Evolutionary conservation across 2,329 filamentous ascomycete genomes (phyloP), one percentile per base, ranked within the genome.

Genomic region (Tolypocladium guangdongense): DNA sequence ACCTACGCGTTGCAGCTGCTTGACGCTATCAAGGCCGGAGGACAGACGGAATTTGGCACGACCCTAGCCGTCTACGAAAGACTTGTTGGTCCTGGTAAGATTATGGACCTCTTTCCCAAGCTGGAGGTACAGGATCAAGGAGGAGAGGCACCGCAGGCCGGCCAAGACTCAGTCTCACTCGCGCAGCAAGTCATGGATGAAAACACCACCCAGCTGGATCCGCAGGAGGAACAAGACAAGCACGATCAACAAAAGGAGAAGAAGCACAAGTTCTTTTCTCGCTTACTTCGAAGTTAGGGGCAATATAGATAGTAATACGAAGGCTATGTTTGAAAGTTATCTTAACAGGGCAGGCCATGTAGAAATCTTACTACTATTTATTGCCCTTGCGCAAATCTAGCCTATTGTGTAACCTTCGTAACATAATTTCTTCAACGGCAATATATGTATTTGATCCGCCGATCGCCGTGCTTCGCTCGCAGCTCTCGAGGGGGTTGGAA

Each of bases 131-230:
- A 55, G 12, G 52, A 51, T 7, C 32, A 18, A 32, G 43, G 27
- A 12, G 48, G 30, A 14, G 54, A 53, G 7, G 48, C 49, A 16
- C 52, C 50, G 14, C 56, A 53, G 0, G 56, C 54, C 24, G 60
- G 64, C 27, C 61, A 68, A 20, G 68, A 71, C 41, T 73, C 76
- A 4, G 70, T 80, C n/a, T 69, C 71, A 32, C 60, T 74, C 30
- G 78, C 78, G 0, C 72, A 77, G 54, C 66, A 78, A 57, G 71
- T 80, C 37, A 81, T 81, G 77, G 70, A 78, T 46, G 70, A 76
- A 12, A 72, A 81, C 54, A 81, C 77, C 0, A 75, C 69, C 8
- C 73, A 79, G 59, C 59, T 81, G 6, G 74, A 79, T 38, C 65
- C 65, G 2, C 67, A 74, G 48, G 60, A 66, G 46, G 61, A 69